These are phyloP conservation scores for Saururus chinensis DNA, from an alignment of 164 flowering plant species.

Conservation along the genomic window DNA sequence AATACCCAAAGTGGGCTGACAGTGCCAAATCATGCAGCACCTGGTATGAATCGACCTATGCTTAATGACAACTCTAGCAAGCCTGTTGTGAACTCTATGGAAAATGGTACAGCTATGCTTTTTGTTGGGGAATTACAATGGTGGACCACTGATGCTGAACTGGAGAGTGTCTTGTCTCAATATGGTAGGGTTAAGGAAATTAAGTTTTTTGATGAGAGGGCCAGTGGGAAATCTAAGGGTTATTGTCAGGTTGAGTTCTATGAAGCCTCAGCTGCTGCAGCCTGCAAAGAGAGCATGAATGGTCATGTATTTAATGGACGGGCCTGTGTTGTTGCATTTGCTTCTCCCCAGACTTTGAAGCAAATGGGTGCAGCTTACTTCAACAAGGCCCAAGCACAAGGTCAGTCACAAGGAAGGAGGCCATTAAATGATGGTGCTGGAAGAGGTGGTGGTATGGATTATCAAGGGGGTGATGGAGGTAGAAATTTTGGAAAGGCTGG, in stretches of 20 bases:
- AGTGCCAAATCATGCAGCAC: constrained; percentile 21
- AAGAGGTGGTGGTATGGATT: constrained; percentile 43
- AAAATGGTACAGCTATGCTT: constrained; percentile 48
- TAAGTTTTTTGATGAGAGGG: constrained; percentile 65
- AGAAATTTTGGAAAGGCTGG: constrained; percentile 43
- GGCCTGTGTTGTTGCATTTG: constrained; percentile 70
- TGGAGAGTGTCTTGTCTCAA: constrained; percentile 43
- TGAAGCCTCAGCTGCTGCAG: constrained; percentile 45
- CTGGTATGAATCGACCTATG: constrained; percentile 22
- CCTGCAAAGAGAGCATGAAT: constrained; percentile 67
- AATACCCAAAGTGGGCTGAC: constrained; percentile 27
- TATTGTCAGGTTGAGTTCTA: constrained; percentile 74
- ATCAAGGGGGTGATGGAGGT: constrained; percentile 39
- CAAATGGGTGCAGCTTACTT: constrained; percentile 53
- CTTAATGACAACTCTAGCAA: constrained; percentile 27
- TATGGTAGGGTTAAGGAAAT: constrained; percentile 64
- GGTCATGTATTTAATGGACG: constrained; percentile 56
- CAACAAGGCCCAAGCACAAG: constrained; percentile 40
- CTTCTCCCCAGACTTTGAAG: constrained; percentile 51
- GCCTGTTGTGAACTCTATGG: constrained; percentile 16
- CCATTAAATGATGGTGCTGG: constrained; percentile 40
- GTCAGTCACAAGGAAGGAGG: constrained; percentile 42
- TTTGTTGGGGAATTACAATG: constrained; percentile 70
- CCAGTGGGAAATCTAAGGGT: constrained; percentile 75
- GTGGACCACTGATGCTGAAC: constrained; percentile 84